Evolutionary conservation across 805 yeast species (phyloP).

Genomic region (Cyberlindnera euphorbiae): DNA sequence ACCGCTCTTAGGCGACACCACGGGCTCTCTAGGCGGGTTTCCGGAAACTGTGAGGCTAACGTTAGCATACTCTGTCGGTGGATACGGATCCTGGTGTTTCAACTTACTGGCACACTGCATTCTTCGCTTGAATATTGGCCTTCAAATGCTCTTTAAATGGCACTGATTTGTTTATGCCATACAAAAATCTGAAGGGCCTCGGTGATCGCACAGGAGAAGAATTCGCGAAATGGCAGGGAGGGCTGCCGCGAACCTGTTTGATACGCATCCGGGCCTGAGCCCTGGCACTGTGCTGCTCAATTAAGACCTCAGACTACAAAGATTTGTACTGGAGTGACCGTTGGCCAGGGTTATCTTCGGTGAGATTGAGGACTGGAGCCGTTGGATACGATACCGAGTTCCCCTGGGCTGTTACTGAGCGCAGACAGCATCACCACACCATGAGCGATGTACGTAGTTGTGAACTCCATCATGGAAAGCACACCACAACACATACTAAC

Average conservation of each 20-base stretch:
- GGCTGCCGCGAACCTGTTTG: neutral
- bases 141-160: too few species aligned
- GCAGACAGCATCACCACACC: neutral
- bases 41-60: conserved; percentile 54
- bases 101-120: conserved; percentile 30
- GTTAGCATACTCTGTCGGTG: conserved; percentile 13
- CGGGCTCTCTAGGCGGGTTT: conserved; percentile 63
- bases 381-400: too few species aligned
- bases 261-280: neutral
- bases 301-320: too few species aligned
- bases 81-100: neutral
- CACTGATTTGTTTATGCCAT: too few species aligned
- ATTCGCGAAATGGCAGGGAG: too few species aligned
- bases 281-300: too few species aligned
- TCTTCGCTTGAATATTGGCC: neutral
- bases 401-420: too few species aligned
- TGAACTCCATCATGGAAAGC: neutral
- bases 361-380: neutral
- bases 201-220: too few species aligned
- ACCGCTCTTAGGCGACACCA: conserved; percentile 68
- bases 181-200: neutral
- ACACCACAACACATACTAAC: neutral
- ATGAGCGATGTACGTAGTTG: neutral
- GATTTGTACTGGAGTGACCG: too few species aligned
- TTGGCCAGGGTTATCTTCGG: too few species aligned